These are phyloP conservation scores for Quercus phellos DNA, from an alignment of 331 rosid species.

Conservation along the genomic window DNA sequence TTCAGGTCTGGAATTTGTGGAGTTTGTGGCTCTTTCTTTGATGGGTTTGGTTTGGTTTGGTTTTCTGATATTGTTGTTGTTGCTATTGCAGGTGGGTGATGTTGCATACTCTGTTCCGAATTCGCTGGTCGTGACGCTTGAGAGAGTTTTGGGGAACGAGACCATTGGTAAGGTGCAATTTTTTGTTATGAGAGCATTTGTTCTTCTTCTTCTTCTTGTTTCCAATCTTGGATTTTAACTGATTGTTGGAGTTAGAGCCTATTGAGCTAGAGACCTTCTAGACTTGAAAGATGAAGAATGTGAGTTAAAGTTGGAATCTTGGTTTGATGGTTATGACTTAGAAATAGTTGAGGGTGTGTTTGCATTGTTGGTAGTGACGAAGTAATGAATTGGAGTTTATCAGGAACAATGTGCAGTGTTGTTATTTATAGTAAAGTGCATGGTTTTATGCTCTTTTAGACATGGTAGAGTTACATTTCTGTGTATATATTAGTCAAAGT, in stretches of 20 bases:
- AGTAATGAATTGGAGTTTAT: no score
- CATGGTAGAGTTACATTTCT: no score
- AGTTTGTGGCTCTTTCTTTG: not conserved
- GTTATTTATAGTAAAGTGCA: no score
- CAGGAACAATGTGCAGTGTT: no score
- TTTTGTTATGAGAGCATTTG: not conserved
- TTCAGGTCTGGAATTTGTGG: constrained; percentile 37
- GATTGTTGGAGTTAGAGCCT: not conserved
- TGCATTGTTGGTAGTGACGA: no score
- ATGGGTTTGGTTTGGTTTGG: not conserved
- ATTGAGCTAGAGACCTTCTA: not conserved
- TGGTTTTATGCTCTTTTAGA: no score
- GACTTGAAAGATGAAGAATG: no score
- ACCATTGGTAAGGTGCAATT: constrained; percentile 66
- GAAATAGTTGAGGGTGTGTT: no score
- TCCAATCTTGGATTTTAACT: not conserved
- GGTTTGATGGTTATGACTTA: no score
- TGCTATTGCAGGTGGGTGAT: constrained; percentile 68
- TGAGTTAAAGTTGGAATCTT: no score
- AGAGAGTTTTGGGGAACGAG: constrained; percentile 92
- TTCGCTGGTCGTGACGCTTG: constrained; percentile 86
- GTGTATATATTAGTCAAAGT: not conserved
- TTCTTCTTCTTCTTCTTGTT: not conserved
- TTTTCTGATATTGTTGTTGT: not conserved
- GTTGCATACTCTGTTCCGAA: constrained; percentile 83